Base-by-base conservation (phyloP, 192 early-diverging fungal species). In the Kappamyces sp. region DNA sequence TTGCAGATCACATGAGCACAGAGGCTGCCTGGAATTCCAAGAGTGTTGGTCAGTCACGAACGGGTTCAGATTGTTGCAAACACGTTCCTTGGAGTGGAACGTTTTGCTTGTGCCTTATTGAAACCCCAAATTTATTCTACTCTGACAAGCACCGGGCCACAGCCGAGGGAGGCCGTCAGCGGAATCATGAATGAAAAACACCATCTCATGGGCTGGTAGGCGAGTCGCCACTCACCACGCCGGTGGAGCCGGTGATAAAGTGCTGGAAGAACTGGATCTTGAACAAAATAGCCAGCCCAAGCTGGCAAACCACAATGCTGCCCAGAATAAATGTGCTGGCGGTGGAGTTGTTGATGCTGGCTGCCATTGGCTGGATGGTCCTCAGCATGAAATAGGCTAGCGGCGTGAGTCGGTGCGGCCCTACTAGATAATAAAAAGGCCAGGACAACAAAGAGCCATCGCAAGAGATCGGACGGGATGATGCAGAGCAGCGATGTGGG, bases 401-500 rank as follows among this genome's bases (percentile, higher is more conserved):
- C 42, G 35, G 42, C 32, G 35, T 38, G 35, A 35, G 54, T 9
- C 7, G 31, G 12, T 6, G 4, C 12, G 6, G 36, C 29, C 61
- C 67, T 75, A 72, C 90, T 83, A 39, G 89, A 87, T 32, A 87
- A 52, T 4, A 63, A 83, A 71, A 91, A 85, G 14, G 85, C 94
- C 43, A 80, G 69, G 7, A 82, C 70, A 5, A 93, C 83, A 52
- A 97, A 69, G 38, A 78, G 68, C 91, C 92, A 94, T 43, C 90
- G 81, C 39, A 91, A 72, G 61, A 88, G 75, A 43, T 91, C 86
- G 46, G 73, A 75, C 0, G 91, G 95, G 49, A 92, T 70, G 31
- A 95, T 78, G 64, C 89, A 93, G 4, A 95, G 60, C 9, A 94
- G 45, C 32, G 91, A 84, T 35, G 92, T 85, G 4, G 92, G 94